phyloP scores from a whole-genome alignment of 805 yeast species.

The Yarrowia phangngaensis region DNA sequence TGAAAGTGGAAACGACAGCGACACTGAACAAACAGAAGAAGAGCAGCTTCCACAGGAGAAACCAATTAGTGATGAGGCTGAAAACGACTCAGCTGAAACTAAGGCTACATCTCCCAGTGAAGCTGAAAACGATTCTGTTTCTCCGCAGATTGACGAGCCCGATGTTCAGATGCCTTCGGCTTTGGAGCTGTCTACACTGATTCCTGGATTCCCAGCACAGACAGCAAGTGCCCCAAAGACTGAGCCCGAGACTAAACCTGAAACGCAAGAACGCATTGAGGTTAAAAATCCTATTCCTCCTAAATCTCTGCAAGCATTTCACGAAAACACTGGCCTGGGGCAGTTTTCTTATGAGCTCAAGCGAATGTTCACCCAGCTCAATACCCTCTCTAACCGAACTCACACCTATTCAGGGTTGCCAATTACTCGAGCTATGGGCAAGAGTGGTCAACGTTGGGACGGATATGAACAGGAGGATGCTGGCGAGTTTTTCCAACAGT shows the following conservation, averaged over 20 bases:
- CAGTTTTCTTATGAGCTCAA: slow-evolving; percentile 25
- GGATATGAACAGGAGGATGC: slow-evolving; percentile 97
- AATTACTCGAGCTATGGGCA: slow-evolving; percentile 26
- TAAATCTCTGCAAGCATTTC: slow-evolving; percentile 6
- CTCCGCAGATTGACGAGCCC: no score
- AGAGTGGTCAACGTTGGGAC: slow-evolving; percentile 57
- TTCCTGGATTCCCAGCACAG: slow-evolving; percentile 22
- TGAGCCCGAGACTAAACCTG: slow-evolving; percentile 1
- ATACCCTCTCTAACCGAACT: slow-evolving; percentile 2
- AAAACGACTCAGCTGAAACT: not conserved
- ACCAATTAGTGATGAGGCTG: no score
- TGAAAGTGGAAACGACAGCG: not conserved
- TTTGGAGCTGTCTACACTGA: slow-evolving; percentile 13
- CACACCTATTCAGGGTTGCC: slow-evolving; percentile 26
- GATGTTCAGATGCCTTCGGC: not conserved
- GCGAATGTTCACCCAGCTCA: slow-evolving; percentile 24
- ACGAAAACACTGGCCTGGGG: slow-evolving; percentile 3
- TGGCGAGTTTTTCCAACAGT: slow-evolving; percentile 83
- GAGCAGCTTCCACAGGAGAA: no score
- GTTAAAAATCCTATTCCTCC: slow-evolving; percentile 15
- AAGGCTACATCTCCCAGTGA: not conserved
- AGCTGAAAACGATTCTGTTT: no score
- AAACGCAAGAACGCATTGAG: not conserved
- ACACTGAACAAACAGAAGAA: no score
- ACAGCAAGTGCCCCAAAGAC: slow-evolving; percentile 19